phyloP scores from a whole-genome alignment of 2,329 filamentous ascomycete genomes.

The Coniochaeta ligniaria region DNA sequence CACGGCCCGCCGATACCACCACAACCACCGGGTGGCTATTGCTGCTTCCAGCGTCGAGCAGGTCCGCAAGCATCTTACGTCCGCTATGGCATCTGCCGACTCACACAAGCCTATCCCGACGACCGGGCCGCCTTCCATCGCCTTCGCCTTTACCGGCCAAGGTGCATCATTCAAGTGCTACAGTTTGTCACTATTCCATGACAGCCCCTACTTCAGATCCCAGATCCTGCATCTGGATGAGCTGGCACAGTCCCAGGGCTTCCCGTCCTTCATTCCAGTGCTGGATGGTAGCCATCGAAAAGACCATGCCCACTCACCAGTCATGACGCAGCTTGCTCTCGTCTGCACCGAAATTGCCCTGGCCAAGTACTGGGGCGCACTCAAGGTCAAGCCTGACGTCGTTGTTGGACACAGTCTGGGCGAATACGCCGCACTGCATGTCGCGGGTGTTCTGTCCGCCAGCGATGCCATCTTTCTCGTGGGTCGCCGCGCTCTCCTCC shows the following conservation, averaged over 20 bases:
- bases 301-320: constrained; percentile 10
- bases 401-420: constrained; percentile 49
- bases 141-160: constrained; percentile 38
- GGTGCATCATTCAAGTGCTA: constrained; percentile 26
- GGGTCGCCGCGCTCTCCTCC: constrained; percentile 48
- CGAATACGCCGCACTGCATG: constrained; percentile 54
- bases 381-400: constrained; percentile 31
- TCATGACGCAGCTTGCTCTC: constrained; percentile 28
- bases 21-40: constrained; percentile 20
- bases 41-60: constrained; percentile 14
- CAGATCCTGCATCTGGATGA: constrained; percentile 24
- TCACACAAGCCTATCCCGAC: constrained; percentile 13
- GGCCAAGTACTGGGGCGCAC: constrained; percentile 28
- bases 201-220: constrained; percentile 21
- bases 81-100: constrained; percentile 8
- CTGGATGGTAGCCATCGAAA: constrained; percentile 28
- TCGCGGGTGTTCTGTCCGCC: constrained; percentile 55
- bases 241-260: constrained; percentile 15
- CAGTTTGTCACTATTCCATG: constrained; percentile 23
- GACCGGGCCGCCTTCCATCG: constrained; percentile 16
- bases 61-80: constrained; percentile 14
- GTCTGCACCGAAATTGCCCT: constrained; percentile 34
- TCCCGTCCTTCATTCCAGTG: constrained; percentile 29
- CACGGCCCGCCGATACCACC: constrained; percentile 37
- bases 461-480: constrained; percentile 56